Conservation (phyloP, 1,139 yeast genomes). For the Suhomyces coccinellae region DNA sequence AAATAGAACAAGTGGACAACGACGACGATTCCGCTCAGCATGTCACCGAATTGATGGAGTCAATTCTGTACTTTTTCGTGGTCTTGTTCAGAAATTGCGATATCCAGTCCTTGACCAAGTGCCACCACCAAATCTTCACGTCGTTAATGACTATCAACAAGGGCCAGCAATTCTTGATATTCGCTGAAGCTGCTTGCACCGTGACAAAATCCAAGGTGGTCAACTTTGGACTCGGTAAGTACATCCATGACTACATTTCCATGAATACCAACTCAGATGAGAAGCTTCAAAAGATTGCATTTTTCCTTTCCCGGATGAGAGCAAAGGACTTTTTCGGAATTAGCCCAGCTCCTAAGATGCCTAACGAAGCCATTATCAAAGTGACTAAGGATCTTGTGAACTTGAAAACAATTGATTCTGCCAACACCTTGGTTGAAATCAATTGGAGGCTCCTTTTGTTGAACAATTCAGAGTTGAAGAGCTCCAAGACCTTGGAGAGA, state of each 20-base stretch:
- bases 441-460: conserved; percentile 43
- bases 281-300: conserved; percentile 38
- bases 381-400: conserved; percentile 14
- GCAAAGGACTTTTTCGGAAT: conserved; percentile 14
- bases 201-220: conserved; percentile 46
- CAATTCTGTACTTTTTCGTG: conserved; percentile 44
- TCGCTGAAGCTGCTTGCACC: conserved; percentile 48
- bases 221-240: conserved; percentile 46
- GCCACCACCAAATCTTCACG: conserved; percentile 45
- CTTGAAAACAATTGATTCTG: conserved; percentile 13
- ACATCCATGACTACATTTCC: conserved; percentile 52
- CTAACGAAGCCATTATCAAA: conserved; percentile 14
- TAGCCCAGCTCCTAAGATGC: conserved; percentile 16
- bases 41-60: conserved; percentile 28
- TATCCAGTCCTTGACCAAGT: conserved; percentile 47
- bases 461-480: conserved; percentile 19
- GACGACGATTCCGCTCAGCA: neutral
- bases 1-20: neutral
- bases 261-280: conserved; percentile 19
- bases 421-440: conserved; percentile 30
- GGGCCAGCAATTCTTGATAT: conserved; percentile 46
- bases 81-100: conserved; percentile 62
- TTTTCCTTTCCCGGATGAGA: conserved; percentile 39
- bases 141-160: conserved; percentile 30
- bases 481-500: conserved; percentile 8